Base-by-base conservation (phyloP, 805 yeast genomes). In the Cyberlindnera misumaiensis region DNA sequence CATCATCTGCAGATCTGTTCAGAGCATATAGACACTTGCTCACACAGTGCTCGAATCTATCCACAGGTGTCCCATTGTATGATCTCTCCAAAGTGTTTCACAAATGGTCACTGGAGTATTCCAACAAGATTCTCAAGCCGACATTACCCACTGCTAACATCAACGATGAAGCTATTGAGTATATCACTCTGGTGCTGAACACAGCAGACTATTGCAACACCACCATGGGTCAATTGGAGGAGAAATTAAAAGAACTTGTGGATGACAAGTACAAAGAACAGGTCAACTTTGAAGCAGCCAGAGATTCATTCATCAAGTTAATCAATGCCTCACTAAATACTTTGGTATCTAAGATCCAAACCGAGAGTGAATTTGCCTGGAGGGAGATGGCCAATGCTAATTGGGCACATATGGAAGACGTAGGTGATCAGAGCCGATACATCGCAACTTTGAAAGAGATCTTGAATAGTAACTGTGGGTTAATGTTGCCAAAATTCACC, bases 201-300 rank as follows among this genome's bases (percentile, higher is more conserved):
- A 90, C 98, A 0, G 87, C 95, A 1, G 96, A 90, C 55, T 93
- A 89, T 57, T 80, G 95, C 42, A 74, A 85, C 13, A 68, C 76
- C 10, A 93, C 96, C 3, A 75, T 81, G 2, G 71, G 70, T 11
- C 97, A 93, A 55, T 62, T 93, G 32, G 87, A 80, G 48, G 83
- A 80, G 18, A 75, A 75, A 48, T 59, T 77, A 12, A 42, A 57
- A 54, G 65, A 65, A 33, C 49, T 70, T 58, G 60, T 72, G 26
- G 55, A 63, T 60, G 50, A 67, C 57, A 46, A 65, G 11, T 63
- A 60, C 15, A 65, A 63, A 41, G 53, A 78, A n/a, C 56, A 63
- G 12, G 53, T 64, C 12, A 55, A 63, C 31, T 81, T 87, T 48
- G 83, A 75, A 11, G 52, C 54, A 2, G 72, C 74, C n/a, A 73